Conservation (phyloP, 2,329 filamentous ascomycete species). For the Epichloe gansuensis region DNA sequence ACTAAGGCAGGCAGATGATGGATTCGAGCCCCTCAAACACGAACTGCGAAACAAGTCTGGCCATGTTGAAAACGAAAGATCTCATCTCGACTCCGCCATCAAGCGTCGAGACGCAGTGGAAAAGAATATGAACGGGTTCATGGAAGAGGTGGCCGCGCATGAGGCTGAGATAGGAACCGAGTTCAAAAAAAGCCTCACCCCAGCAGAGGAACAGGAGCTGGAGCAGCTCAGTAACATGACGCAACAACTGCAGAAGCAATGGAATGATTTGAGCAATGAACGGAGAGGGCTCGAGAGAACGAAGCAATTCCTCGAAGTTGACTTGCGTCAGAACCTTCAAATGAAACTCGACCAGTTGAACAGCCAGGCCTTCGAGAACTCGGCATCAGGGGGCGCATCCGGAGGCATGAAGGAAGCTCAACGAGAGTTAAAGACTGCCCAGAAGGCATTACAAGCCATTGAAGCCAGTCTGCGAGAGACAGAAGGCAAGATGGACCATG, state of each 20-base stretch:
- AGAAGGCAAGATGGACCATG: constrained; percentile 54
- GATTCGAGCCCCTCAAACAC: constrained; percentile 65
- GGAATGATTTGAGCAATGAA: constrained; percentile 59
- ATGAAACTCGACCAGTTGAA: constrained; percentile 80
- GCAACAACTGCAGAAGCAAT: constrained; percentile 63
- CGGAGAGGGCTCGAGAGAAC: constrained; percentile 66
- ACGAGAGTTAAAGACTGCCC: constrained; percentile 67
- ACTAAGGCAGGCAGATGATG: constrained; percentile 63
- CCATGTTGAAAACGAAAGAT: constrained; percentile 59
- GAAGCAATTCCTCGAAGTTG: constrained; percentile 74
- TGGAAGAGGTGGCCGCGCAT: constrained; percentile 62
- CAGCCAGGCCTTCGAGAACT: constrained; percentile 57
- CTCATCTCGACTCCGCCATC: constrained; percentile 58
- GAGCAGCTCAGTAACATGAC: constrained; percentile 56
- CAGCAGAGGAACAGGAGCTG: constrained; percentile 70
- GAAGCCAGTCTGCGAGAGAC: constrained; percentile 58
- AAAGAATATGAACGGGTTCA: constrained; percentile 60
- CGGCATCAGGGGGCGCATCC: constrained; percentile 43
- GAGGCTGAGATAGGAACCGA: constrained; percentile 71
- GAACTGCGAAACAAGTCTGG: constrained; percentile 66
- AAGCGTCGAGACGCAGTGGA: constrained; percentile 55
- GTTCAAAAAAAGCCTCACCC: constrained; percentile 81
- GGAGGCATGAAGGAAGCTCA: constrained; percentile 65
- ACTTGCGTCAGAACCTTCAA: constrained; percentile 78
- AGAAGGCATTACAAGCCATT: constrained; percentile 53